Evolutionary conservation across 257 asterid species (phyloP).

Genomic region (Petunia secreta): DNA sequence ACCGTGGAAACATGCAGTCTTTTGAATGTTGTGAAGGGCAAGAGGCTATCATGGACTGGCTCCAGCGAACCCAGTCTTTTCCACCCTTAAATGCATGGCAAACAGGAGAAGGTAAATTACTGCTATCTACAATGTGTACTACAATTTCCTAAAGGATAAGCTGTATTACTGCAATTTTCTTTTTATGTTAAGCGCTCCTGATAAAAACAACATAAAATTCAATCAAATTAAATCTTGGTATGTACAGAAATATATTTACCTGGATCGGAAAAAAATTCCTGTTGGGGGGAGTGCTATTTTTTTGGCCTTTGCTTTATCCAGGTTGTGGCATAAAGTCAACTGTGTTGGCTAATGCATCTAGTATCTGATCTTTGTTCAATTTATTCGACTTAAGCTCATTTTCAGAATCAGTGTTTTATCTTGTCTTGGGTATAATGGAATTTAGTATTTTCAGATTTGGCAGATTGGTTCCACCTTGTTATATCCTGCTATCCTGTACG

Average conservation of each 20-base stretch:
- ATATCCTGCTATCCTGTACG: conserved; percentile 81
- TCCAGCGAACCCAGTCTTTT: conserved; percentile 58
- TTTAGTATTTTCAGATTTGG: conserved; percentile 65
- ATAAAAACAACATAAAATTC: not conserved
- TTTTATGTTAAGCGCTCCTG: not conserved
- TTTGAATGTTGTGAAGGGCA: conserved; percentile 55
- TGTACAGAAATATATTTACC: not conserved
- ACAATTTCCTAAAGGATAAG: conserved; percentile 13
- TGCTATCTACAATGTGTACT: conserved; percentile 18
- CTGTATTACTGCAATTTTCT: not conserved
- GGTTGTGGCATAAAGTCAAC: conserved; percentile 3
- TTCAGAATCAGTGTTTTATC: not conserved
- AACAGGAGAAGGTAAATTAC: conserved; percentile 72
- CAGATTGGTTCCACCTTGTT: conserved; percentile 81
- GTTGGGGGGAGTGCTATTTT: not conserved
- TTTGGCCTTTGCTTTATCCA: conserved; percentile 27
- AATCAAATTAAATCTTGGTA: conserved; percentile 6
- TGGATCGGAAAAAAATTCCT: not conserved
- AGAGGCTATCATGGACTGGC: conserved; percentile 66
- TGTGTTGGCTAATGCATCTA: conserved; percentile 28
- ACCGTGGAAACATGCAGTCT: conserved; percentile 36
- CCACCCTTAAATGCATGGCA: conserved; percentile 84
- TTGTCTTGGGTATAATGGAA: not conserved
- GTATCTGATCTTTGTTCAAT: conserved; percentile 26
- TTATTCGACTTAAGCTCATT: not conserved